Base-by-base conservation (phyloP, 108 stramenopile genomes). In the Skeletonema costatum region DNA sequence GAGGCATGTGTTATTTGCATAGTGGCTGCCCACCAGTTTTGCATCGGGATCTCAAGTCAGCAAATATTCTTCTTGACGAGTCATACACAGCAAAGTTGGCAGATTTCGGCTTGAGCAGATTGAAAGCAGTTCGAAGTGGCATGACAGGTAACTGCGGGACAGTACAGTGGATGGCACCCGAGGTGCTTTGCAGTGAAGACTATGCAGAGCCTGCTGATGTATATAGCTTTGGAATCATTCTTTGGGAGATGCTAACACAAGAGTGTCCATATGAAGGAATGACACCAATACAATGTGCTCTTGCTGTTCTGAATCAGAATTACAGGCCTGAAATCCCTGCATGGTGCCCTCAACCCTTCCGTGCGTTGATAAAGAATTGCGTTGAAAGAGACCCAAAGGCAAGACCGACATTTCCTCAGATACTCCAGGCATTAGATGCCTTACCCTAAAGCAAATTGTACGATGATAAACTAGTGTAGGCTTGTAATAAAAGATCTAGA, bases 111-210 rank as follows among this genome's bases (percentile, higher is more conserved):
- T 77, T 98, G 25, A 91, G 92, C 66, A 87, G 96, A 44, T 74
- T 97, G 11, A 93, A 96, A 68, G 91, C 90, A 21, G 89, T 85
- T 14, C 64, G 90, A n/a, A 95, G 94, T 63, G 80, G 80, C 5
- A 95, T 95, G 94, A 94, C 96, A 39, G 96, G 91, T 30, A 92
- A 93, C 70, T 94, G 92, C 68, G 97, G 97, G n/a, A 98, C 97
- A 5, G 94, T 95, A 1, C 97, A 97, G 46, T 98, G 94, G 95
- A 96, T 96, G 96, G 96, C 97, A n/a, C 97, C 97, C 2, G 95
- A 96, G 66, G 91, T 96, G 10, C 78, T 96, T 29, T 89, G 89
- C 32, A 93, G 85, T 64, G 71, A 87, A 60, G 84, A 71, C 36
- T 96, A 96, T 68, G 89, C 91, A 13, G 93, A 94, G 77, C 89